A percentile compares a stretch with the other conserved stretches of the same genome.
Evolutionary conservation across 805 yeast species (phyloP).

Genomic region (Komagataella populi): DNA sequence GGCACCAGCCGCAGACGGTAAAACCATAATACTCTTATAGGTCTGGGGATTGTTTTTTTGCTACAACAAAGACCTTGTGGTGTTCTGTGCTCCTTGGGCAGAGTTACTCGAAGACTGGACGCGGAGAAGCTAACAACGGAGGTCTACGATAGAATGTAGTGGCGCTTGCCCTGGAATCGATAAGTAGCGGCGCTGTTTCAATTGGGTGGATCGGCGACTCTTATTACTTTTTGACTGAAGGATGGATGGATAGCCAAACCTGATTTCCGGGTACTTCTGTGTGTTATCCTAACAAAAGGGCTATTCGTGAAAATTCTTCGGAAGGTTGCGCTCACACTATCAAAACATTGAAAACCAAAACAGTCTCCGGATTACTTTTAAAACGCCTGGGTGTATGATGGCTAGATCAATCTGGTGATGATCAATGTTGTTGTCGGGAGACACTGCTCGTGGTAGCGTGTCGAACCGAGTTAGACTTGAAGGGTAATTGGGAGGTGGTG

Average conservation of each 20-base stretch:
- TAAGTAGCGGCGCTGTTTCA: background rate
- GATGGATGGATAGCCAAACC: background rate
- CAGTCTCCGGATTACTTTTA: background rate
- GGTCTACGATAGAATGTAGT: background rate
- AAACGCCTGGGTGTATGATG: background rate
- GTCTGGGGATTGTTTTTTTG: background rate
- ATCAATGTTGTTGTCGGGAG: background rate
- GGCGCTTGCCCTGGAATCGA: background rate
- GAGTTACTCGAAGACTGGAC: background rate
- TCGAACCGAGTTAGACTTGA: background rate
- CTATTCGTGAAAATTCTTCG: background rate
- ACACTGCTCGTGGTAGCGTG: background rate
- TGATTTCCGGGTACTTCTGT: background rate
- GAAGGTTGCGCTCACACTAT: background rate
- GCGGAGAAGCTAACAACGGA: background rate
- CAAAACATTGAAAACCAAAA: background rate
- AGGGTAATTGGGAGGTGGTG: background rate
- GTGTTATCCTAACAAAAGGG: background rate
- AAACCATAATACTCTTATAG: background rate
- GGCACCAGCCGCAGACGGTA: conserved; percentile 33
- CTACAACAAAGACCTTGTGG: background rate
- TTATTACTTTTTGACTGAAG: background rate
- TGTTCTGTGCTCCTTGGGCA: background rate
- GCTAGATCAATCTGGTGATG: background rate
- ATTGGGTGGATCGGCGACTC: background rate